A percentile compares a stretch with the other conserved stretches of the same genome.
Evolutionary conservation across 495 filamentous ascomycete species (phyloP).

Genomic region (Wilcoxina mikolae): DNA sequence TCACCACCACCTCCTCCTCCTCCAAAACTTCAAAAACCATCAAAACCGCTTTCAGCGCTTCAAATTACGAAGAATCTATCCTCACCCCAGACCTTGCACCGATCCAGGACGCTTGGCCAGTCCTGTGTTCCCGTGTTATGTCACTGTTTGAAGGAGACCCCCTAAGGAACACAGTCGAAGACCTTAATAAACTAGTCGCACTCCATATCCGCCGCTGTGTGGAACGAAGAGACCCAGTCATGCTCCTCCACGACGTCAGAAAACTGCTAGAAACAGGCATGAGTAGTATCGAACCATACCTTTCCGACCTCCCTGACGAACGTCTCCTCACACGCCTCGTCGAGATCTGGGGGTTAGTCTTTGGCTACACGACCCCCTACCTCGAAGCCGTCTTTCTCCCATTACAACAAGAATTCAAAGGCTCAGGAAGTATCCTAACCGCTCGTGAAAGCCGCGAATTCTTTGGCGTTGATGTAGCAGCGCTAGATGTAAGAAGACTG

Average conservation of each 20-base stretch:
- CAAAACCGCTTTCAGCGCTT: conserved; percentile 12
- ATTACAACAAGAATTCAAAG: conserved; percentile 84
- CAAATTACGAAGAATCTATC: conserved; percentile 19
- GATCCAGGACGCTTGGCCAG: conserved; percentile 87
- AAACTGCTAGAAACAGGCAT: conserved; percentile 75
- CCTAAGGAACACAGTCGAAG: conserved; percentile 76
- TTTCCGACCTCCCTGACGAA: conserved; percentile 65
- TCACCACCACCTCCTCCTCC: conserved; percentile 28
- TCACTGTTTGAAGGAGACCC: conserved; percentile 89
- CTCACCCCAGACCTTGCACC: conserved; percentile 43
- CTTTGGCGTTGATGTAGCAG: conserved; percentile 38
- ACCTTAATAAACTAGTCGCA: conserved; percentile 72
- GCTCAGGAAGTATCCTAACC: conserved; percentile 61
- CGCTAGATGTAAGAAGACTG: conserved; percentile 71
- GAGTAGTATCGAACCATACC: conserved; percentile 62
- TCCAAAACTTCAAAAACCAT: conserved; percentile 19
- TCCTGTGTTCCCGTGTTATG: conserved; percentile 77
- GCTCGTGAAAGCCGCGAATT: conserved; percentile 68
- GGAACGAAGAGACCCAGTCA: conserved; percentile 46
- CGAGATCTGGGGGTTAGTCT: conserved; percentile 84
- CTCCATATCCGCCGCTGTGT: conserved; percentile 63
- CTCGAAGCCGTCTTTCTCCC: conserved; percentile 94
- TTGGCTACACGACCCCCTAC: conserved; percentile 78
- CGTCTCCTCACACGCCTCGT: conserved; percentile 64
- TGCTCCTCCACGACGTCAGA: conserved; percentile 63